phyloP scores from a whole-genome alignment of 1,284 basidiomycete genomes.

The Erythrobasidium hasegawianum region DNA sequence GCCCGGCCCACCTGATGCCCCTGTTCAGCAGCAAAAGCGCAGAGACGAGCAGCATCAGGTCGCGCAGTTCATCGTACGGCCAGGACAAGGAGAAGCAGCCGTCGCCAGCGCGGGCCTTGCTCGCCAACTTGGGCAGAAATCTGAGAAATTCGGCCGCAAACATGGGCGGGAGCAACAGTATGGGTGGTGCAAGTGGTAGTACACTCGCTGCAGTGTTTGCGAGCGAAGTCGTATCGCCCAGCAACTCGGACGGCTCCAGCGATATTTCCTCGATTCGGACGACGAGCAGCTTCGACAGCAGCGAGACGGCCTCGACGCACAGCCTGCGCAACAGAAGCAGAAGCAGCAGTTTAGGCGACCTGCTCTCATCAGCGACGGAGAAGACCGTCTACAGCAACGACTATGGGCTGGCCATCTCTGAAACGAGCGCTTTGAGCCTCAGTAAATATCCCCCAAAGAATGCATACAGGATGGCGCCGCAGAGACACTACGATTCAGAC shows the following conservation, averaged over 20 bases:
- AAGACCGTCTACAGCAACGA: constrained; percentile 29
- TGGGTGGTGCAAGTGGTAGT: neutral
- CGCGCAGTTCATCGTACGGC: neutral
- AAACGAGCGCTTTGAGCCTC: constrained; percentile 3
- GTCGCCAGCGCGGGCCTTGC: constrained; percentile 1
- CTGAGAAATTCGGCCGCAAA: neutral
- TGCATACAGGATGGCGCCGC: constrained; percentile 9
- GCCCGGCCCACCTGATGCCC: neutral
- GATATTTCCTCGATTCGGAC: neutral
- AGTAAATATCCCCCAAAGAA: constrained; percentile 21
- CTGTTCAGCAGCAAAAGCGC: neutral
- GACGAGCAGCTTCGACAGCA: neutral
- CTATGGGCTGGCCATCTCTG: constrained; percentile 18
- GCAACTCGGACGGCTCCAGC: neutral
- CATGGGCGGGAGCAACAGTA: neutral
- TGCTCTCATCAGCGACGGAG: neutral
- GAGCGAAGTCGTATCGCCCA: neutral
- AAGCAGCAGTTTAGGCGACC: constrained; percentile 4
- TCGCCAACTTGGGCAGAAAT: neutral
- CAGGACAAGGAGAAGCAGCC: neutral
- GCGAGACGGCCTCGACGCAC: neutral
- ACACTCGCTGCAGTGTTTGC: neutral
- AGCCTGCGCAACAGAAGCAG: constrained; percentile 11
- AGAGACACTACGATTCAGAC: constrained; percentile 26
- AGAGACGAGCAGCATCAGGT: neutral